Base-by-base conservation (phyloP, 192 early-diverging fungal genomes). In the Coemansia asiatica region DNA sequence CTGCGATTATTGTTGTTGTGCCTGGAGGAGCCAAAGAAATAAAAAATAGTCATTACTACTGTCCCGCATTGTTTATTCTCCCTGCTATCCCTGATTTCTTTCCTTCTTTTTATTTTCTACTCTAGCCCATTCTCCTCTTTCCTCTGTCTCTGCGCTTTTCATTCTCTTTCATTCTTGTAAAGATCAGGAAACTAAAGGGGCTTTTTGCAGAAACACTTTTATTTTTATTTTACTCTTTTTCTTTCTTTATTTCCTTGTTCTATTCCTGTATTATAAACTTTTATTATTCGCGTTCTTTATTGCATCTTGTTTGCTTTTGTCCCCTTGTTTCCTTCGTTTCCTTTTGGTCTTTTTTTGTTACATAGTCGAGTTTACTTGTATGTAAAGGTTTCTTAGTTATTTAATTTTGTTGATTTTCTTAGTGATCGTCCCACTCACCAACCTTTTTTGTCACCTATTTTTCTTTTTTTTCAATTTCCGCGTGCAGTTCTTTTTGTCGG, bases 391-490 rank as follows among this genome's bases (percentile, higher is more conserved):
- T 28, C 53, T 55, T 28, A n/a, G 27, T 26, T 55, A 15, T 21
- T 26, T 28, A 5, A 22, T 44, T 21, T 54, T 28, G 53, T 29
- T 55, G 27, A 13, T 13, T 44, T 44, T 44, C 40, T 13, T 44
- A 44, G 15, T 44, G 40, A 44, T 44, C 10, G 40, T 44, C 40
- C 40, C 40, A 13, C 40, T 44, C 40, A 44, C 40, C 40, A 44
- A 44, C 40, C 53, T 55, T 28, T 29, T 49, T 18, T 49, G 23
- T 22, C 19, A 22, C 19, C 23, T 51, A 13, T 54, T 29, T 12
- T 55, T 29, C 12, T 12, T 44, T 2, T 13, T 44, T 44, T 44
- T 55, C 53, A 55, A 55, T 55, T 55, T 55, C 53, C 53, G 27
- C 27, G 29, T 55, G 40, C 40, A 44, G 40, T 9, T 44, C n/a